Conservation (phyloP, 768 basidiomycete genomes). For the Cystobasidium onofrii region DNA sequence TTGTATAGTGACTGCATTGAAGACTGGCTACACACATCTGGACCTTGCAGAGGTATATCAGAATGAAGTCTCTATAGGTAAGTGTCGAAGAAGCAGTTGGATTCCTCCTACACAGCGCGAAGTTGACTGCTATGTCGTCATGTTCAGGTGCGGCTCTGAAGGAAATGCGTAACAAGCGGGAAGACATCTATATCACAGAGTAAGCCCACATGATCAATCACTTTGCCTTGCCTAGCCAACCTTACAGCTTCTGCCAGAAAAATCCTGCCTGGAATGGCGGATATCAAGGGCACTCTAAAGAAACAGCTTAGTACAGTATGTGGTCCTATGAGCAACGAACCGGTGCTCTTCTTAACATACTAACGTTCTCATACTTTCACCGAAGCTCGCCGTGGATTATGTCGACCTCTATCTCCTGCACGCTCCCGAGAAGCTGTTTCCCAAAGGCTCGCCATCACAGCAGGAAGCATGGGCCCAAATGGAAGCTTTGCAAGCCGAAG, state of each 20-base stretch:
- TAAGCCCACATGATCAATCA: no score
- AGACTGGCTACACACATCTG: conserved; percentile 24
- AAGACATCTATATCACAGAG: conserved; percentile 29
- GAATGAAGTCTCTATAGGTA: conserved; percentile 13
- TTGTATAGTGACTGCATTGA: conserved; percentile 10
- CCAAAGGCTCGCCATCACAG: conserved; percentile 24
- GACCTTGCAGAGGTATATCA: conserved; percentile 19
- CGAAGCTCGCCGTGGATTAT: conserved; percentile 13
- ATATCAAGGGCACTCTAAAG: conserved; percentile 25
- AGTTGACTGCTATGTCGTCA: neutral
- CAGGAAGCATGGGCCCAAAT: conserved; percentile 30
- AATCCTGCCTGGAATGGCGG: conserved; percentile 20
- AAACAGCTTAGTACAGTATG: conserved; percentile 21
- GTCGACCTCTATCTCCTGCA: conserved; percentile 33
- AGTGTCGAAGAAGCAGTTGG: neutral
- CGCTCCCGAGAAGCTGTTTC: conserved; percentile 27
- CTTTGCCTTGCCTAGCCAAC: no score
- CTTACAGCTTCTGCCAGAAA: neutral
- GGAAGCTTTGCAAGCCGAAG: conserved; percentile 13
- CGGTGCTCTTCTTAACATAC: no score
- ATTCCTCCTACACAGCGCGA: neutral
- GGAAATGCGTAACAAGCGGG: neutral
- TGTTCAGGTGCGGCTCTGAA: conserved; percentile 16
- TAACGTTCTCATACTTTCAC: neutral
- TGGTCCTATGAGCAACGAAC: neutral